Evolutionary conservation across 73 alveolate species (phyloP).

Genomic region (Strombidium stylifer): DNA sequence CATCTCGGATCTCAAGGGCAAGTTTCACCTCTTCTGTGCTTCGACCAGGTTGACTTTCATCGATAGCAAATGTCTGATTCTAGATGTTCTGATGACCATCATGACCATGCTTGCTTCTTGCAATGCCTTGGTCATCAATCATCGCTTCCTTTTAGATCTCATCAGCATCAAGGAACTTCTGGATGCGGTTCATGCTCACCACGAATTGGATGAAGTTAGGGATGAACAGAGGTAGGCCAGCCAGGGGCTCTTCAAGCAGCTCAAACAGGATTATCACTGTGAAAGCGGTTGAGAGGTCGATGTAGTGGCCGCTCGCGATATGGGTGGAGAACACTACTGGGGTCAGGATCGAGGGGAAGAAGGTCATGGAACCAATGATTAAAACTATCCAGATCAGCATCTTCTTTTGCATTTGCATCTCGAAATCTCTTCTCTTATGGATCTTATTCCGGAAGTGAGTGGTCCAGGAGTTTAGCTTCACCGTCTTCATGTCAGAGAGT

Average conservation of each 20-base stretch:
- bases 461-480: conserved; percentile 88
- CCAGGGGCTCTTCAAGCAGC: conserved; percentile 70
- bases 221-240: conserved; percentile 79
- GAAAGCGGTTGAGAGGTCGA: conserved; percentile 69
- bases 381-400: conserved; percentile 34
- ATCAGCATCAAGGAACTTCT: conserved; percentile 57
- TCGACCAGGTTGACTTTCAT: not conserved
- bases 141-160: conserved; percentile 11
- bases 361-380: conserved; percentile 64
- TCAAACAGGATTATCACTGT: conserved; percentile 66
- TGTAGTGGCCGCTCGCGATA: conserved; percentile 60
- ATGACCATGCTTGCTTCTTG: no score
- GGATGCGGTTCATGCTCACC: conserved; percentile 75
- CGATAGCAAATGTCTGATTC: no score
- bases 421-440: conserved; percentile 58
- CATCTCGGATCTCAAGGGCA: conserved; percentile 14
- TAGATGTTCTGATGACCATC: not conserved
- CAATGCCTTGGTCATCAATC: not conserved
- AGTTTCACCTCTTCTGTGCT: conserved; percentile 5
- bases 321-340: conserved; percentile 55
- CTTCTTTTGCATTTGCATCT: conserved; percentile 35
- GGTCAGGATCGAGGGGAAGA: conserved; percentile 56
- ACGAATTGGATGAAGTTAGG: conserved; percentile 60
- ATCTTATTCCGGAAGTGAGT: conserved; percentile 61
- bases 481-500: conserved; percentile 80